Percentiles rank a stretch among this genome's conserved stretches.
Conservation (phyloP, 345 rosid genomes). For the Erucastrum elatum region DNA sequence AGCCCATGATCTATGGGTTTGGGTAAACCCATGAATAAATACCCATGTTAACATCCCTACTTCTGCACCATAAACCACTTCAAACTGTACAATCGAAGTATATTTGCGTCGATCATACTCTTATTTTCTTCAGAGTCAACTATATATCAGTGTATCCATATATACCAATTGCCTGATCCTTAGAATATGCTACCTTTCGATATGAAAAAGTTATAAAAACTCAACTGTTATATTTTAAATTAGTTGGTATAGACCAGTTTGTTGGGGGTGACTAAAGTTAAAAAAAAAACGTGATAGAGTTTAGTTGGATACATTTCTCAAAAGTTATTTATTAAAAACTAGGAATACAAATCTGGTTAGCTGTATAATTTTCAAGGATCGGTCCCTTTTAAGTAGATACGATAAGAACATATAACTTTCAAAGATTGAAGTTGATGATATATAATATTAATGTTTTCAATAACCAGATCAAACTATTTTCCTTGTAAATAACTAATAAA, state of each 20-base stretch:
- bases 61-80: conserved; percentile 6
- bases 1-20: too few relatives aligned
- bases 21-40: too few relatives aligned
- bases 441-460: not conserved
- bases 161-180: not conserved
- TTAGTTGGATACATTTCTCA: conserved; percentile 6
- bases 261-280: not conserved
- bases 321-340: not conserved
- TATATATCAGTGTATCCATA: not conserved
- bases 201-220: not conserved
- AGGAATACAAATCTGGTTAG: conserved; percentile 14
- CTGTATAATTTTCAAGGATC: conserved; percentile 17
- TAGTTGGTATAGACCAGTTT: not conserved
- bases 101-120: not conserved
- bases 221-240: not conserved
- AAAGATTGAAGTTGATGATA: conserved; percentile 23
- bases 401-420: conserved; percentile 37
- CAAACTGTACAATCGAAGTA: not conserved
- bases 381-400: not conserved
- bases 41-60: too few relatives aligned
- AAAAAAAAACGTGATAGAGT: not conserved
- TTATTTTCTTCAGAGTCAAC: not conserved
- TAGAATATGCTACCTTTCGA: not conserved
- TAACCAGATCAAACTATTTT: conserved; percentile 11
- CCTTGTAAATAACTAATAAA: not conserved